Conservation (phyloP, 164 flowering plant genomes). For the Aristolochia contorta region DNA sequence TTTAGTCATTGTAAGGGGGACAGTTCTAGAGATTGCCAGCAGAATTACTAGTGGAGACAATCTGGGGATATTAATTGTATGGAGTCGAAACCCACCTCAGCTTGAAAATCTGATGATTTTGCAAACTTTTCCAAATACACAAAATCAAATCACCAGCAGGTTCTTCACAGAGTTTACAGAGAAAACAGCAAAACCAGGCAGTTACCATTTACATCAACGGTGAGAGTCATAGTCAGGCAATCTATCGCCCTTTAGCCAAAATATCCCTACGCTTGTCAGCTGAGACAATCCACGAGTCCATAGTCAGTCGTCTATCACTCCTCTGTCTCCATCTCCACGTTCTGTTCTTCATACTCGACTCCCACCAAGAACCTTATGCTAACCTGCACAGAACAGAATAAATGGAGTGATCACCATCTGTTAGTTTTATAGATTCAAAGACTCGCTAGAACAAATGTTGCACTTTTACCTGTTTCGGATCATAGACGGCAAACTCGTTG, state of each 20-base stretch:
- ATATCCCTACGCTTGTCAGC: too few relatives aligned
- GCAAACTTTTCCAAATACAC: not conserved
- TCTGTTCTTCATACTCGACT: constrained; percentile 5
- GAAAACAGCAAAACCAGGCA: not conserved
- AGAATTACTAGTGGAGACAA: too few relatives aligned
- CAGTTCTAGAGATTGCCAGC: too few relatives aligned
- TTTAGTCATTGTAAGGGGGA: too few relatives aligned
- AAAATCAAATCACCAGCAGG: constrained; percentile 2
- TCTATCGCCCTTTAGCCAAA: too few relatives aligned
- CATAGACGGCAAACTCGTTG: constrained; percentile 73
- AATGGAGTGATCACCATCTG: not conserved
- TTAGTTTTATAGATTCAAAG: too few relatives aligned
- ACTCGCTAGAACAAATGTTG: not conserved
- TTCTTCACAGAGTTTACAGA: not conserved
- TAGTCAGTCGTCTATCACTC: not conserved
- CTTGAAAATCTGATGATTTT: not conserved
- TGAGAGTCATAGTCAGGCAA: too few relatives aligned
- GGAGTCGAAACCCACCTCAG: too few relatives aligned
- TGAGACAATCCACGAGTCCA: too few relatives aligned
- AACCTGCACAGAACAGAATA: not conserved
- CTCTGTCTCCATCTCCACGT: not conserved
- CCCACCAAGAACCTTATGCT: constrained; percentile 4
- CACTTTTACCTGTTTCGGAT: constrained; percentile 64
- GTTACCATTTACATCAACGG: not conserved
- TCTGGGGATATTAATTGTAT: too few relatives aligned